Evolutionary conservation across 495 filamentous ascomycete species (phyloP), one percentile per base, ranked within the genome.

Genomic region (Tuber brumale): DNA sequence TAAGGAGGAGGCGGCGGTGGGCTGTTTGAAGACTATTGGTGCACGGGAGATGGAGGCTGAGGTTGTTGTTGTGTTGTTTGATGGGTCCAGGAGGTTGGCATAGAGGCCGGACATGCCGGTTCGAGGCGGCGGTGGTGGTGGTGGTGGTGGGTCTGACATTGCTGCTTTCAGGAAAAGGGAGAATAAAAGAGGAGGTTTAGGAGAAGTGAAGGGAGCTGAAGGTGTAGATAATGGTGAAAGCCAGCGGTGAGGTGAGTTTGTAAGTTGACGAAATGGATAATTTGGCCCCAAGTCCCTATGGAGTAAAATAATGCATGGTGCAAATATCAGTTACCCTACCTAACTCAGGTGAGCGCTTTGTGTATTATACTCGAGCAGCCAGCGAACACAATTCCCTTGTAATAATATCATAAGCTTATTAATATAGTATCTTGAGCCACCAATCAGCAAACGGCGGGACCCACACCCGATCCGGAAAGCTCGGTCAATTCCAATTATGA

Each of bases 1-100:
- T 3, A 41, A 78, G 72, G 82, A 75, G 14, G 61, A 23, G 51
- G 72, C 44, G 44, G 69, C 74, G 48, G 71, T 77, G 21, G 83
- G 74, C 77, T 89, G 88, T 72, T 91, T 89, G 85, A 94, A 97
- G 48, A 90, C 86, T n/a, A 95, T 91, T 0, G 94, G 93, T 8
- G 90, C 92, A 74, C 90, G 87, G 21, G 93, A 93, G 51, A 88
- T 84, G 41, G 86, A 81, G 39, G 75, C 21, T 35, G 79, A 72
- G 39, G 77, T 51, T 35, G 35, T 51, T 35, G 35, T 70, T 81
- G 69, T 87, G 83, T n/a, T 84, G 83, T 70, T 66, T 46, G 85
- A 85, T 7, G 88, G 84, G 66, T 89, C 87, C 37, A 92, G 87
- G 42, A 92, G 86, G 75, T 91, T 88, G 51, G 90, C 90, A 81